These are phyloP conservation scores for Alternaria metachromatica DNA, from an alignment of 2,329 filamentous ascomycete species.

Conservation along the genomic window DNA sequence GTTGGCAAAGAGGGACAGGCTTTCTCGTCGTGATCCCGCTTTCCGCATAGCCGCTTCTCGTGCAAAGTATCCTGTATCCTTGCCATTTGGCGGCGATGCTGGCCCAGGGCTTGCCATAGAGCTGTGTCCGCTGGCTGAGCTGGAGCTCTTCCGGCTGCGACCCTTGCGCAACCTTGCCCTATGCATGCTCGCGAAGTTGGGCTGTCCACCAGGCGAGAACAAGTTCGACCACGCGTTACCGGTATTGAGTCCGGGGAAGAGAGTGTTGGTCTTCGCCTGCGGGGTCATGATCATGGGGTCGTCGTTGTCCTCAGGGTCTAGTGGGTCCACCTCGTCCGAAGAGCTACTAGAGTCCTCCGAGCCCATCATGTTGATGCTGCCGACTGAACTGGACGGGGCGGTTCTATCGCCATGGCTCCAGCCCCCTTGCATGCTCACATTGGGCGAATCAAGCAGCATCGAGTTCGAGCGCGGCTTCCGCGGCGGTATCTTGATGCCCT, in stretches of 20 bases:
- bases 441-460: conserved; percentile 68
- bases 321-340: conserved; percentile 63
- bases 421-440: conserved; percentile 62
- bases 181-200: conserved; percentile 81
- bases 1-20: conserved; percentile 87
- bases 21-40: conserved; percentile 74
- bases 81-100: conserved; percentile 75
- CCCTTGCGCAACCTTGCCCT: conserved; percentile 64
- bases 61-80: conserved; percentile 62
- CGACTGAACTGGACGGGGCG: conserved; percentile 73
- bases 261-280: conserved; percentile 68
- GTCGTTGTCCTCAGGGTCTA: conserved; percentile 57
- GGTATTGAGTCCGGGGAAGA: conserved; percentile 45
- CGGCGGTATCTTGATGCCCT: conserved; percentile 66
- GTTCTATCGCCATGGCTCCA: conserved; percentile 65
- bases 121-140: conserved; percentile 72
- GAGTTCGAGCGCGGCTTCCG: conserved; percentile 54
- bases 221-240: conserved; percentile 68
- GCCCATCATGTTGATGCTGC: conserved; percentile 78
- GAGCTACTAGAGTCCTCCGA: conserved; percentile 78
- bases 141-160: conserved; percentile 69
- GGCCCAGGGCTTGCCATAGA: conserved; percentile 73
- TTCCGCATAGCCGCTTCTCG: conserved; percentile 57
- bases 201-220: conserved; percentile 70
- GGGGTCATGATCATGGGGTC: conserved; percentile 85